These are phyloP conservation scores for Saccharomycopsis capsularis DNA, from an alignment of 805 yeast genomes.

Conservation along the genomic window DNA sequence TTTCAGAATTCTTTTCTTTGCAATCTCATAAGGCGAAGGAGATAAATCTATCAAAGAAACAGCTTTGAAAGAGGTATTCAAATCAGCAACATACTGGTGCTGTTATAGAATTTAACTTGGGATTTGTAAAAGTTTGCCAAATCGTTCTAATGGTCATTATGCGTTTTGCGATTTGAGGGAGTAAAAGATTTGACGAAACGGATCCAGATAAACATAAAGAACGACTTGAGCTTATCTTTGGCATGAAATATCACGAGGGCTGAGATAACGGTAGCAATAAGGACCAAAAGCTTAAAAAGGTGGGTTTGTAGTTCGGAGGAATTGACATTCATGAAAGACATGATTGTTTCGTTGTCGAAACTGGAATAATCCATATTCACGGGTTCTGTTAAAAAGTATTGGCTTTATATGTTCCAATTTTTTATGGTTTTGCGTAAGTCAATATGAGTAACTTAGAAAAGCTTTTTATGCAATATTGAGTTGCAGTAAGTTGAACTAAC, in stretches of 20 bases:
- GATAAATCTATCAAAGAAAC: constrained; percentile 70
- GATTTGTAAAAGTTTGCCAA: constrained; percentile 62
- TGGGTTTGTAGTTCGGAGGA: neutral
- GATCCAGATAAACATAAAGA: constrained; percentile 28
- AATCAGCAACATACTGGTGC: constrained; percentile 48
- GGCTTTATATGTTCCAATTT: no score
- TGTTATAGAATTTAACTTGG: constrained; percentile 73
- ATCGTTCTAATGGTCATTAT: constrained; percentile 28
- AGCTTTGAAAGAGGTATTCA: constrained; percentile 45
- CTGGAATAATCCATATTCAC: neutral
- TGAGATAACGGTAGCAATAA: neutral
- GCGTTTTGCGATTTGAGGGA: constrained; percentile 22
- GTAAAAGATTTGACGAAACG: constrained; percentile 32
- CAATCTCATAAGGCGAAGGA: constrained; percentile 70
- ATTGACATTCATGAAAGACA: neutral
- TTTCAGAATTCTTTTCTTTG: constrained; percentile 47
- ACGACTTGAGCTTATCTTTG: constrained; percentile 6
- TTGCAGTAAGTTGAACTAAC: no score
- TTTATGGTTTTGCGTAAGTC: neutral
- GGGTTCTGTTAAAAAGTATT: neutral
- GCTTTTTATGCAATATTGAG: neutral
- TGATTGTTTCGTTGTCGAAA: neutral
- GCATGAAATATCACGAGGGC: neutral
- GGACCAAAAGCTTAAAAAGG: neutral
- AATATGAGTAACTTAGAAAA: neutral